These are phyloP conservation scores for Teunomyces lycoperdinae DNA, from an alignment of 805 yeast genomes.

Conservation along the genomic window DNA sequence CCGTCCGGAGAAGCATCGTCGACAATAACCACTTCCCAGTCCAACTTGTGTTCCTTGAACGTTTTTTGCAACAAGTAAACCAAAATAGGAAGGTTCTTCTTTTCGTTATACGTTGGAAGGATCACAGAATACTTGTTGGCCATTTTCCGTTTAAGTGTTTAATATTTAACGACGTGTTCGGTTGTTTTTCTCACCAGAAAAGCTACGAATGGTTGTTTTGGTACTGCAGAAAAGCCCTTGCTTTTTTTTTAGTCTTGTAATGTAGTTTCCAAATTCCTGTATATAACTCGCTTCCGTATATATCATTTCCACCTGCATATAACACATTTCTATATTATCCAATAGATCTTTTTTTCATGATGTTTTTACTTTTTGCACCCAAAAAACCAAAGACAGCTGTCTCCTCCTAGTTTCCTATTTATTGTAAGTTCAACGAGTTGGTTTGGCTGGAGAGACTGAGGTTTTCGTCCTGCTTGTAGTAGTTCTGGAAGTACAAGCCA, in stretches of 20 bases:
- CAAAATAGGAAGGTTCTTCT: constrained; percentile 60
- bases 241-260: too few relatives aligned
- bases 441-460: constrained; percentile 27
- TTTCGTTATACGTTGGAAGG: constrained; percentile 76
- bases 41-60: constrained; percentile 52
- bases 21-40: constrained; percentile 77
- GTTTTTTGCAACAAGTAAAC: constrained; percentile 68
- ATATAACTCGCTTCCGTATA: not conserved
- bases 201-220: not conserved
- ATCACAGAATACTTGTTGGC: constrained; percentile 65
- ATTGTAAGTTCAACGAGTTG: constrained; percentile 32
- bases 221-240: not conserved
- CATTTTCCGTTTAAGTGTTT: constrained; percentile 4
- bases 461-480: constrained; percentile 7
- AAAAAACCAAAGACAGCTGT: too few relatives aligned
- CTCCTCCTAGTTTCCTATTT: not conserved
- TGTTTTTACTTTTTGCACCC: too few relatives aligned
- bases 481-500: constrained; percentile 14
- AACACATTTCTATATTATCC: too few relatives aligned
- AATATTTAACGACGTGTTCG: constrained; percentile 1
- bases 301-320: not conserved
- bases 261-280: not conserved
- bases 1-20: constrained; percentile 84
- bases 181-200: not conserved
- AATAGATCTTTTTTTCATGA: too few relatives aligned